Evolutionary conservation across 116 monocot genomes (phyloP), one percentile per base, ranked within the genome.

Genomic region (Dioscorea cayenensis): DNA sequence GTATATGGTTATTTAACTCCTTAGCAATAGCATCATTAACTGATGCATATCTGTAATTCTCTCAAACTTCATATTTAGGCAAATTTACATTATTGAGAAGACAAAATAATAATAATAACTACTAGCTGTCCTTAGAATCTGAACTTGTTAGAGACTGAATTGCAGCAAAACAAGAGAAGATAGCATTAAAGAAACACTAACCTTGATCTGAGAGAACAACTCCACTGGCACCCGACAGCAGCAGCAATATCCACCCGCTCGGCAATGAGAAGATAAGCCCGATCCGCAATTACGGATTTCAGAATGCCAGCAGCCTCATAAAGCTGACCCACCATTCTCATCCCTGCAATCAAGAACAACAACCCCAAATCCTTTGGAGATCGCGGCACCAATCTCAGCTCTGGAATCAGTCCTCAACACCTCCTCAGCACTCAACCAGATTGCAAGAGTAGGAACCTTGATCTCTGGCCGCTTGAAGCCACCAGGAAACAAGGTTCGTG

Each of bases 171-270:
- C 55, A 55, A 55, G n/a, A 16, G 14, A 2, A 5, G 4, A 16
- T 16, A 55, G 0, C 19, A 55, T 55, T 3, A 18, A 11, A 55
- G 17, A 55, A 23, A 67, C 27, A 80, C 84, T 68, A 67, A 96
- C 96, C 96, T 22, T 86, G 74, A 80, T 96, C 92, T 4, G 90
- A 86, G 3, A 96, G 88, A 63, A 96, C 73, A 49, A 96, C 90
- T 0, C 96, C 96, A 52, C 83, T 83, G 27, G 92, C 96, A 4
- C 90, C 88, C 25, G n/a, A 86, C 83, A 18, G 92, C 92, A 9
- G 92, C 74, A n/a, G 96, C 96, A 35, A 96, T 73, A 72, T 96
- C 96, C 36, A 92, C 96, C 5, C 96, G 76, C 82, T 96, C 96
- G 13, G 86, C 73, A 43, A 96, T 74, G 17, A 96, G 76, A 60